Evolutionary conservation across 202 grass and related monocot genomes (phyloP), one percentile per base, ranked within the genome.

Genomic region (Elaeis oleifera): DNA sequence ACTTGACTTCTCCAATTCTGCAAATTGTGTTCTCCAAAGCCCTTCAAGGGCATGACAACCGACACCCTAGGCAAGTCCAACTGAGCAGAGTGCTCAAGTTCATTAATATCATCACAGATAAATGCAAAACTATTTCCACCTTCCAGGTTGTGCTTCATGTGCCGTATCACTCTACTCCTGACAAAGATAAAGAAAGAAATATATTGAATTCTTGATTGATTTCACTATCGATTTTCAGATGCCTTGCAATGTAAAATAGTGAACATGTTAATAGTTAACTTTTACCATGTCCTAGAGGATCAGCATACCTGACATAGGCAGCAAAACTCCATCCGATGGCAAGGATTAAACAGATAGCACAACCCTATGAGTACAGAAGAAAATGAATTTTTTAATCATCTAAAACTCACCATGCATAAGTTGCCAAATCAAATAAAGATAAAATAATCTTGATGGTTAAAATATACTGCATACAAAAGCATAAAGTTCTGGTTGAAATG

Each of bases 1-100:
- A 94, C 94, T 87, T 99, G 94, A 58, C 68, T 92, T 80, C 80
- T 91, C 94, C 94, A 99, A 58, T 99, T 99, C 82, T 99, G 85
- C 59, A 99, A 77, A 79, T 99, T 99, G 68, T 99, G 94, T 70
- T 99, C 94, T 1, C 94, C 88, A 76, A 99, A 89, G 21, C 94
- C 94, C 83, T 99, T 99, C 69, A 99, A 80, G 52, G 94, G 94
- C 94, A 99, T 94, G 62, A 99, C 57, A 60, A 99, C 94, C 67
- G 94, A 89, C 50, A 99, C 94, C 49, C 80, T 88, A 69, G 94
- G 94, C 63, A 99, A 94, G 23, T 76, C 94, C 78, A 82, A 23
- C 70, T 99, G 94, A 77, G 84, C 68, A 21, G 88, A 89, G 71
- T 86, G 88, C 60, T 99, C 88, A 69, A 99, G 88, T 70, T 99